Percentiles rank a stretch among this genome's conserved stretches.
phyloP scores from a whole-genome alignment of 208 protist genomes.

The Balamuthia mandrillaris region DNA sequence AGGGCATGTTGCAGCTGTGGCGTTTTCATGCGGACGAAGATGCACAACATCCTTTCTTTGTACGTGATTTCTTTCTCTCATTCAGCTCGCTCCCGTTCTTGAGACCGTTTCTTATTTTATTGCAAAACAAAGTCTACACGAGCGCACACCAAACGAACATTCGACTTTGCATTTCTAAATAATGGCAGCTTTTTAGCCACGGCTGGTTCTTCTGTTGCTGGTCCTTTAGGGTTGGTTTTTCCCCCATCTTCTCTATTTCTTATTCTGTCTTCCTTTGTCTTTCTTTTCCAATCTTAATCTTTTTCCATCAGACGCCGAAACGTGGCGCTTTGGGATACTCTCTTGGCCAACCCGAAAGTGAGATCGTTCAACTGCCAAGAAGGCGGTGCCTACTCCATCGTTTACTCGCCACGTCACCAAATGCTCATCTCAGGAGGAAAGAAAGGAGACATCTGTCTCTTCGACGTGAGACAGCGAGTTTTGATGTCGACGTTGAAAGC shows the following conservation, averaged over 20 bases:
- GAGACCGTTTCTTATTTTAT: too few relatives aligned
- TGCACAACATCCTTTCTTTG: background rate
- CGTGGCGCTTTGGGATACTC: constrained; percentile 24
- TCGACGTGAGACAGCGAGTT: background rate
- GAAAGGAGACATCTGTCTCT: background rate
- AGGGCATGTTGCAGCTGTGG: constrained; percentile 1
- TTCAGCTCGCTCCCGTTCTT: background rate
- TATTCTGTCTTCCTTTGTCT: too few relatives aligned
- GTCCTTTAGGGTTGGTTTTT: too few relatives aligned
- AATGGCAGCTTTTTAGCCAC: constrained; percentile 19
- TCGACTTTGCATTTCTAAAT: constrained; percentile 16
- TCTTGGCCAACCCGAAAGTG: constrained; percentile 21
- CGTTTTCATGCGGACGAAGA: background rate
- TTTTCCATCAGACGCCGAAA: constrained; percentile 3
- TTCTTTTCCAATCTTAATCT: too few relatives aligned
- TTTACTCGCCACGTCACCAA: constrained; percentile 22
- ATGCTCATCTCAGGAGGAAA: constrained; percentile 22
- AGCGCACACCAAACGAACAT: constrained; percentile 9
- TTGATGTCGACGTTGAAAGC: too few relatives aligned
- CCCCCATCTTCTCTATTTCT: too few relatives aligned
- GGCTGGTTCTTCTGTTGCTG: background rate
- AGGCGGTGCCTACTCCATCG: constrained; percentile 2
- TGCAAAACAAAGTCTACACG: too few relatives aligned
- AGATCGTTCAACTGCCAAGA: background rate
- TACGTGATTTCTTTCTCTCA: background rate